Evolutionary conservation across 2,329 filamentous ascomycete species (phyloP).

Genomic region (Nemania diffusa): DNA sequence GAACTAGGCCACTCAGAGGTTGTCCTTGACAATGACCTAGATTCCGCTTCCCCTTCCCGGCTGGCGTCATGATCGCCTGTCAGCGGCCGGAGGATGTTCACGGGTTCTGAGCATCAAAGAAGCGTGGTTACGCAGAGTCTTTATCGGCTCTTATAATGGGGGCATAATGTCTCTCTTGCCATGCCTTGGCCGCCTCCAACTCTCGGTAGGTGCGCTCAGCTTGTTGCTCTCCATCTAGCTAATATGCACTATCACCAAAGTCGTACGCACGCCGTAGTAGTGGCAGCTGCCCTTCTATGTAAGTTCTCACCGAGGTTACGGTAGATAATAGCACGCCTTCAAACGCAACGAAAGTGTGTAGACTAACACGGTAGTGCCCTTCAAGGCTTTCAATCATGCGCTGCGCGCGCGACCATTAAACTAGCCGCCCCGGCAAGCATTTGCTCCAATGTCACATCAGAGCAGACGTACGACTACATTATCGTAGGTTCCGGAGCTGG

Average conservation of each 20-base stretch:
- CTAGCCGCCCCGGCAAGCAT: constrained; percentile 38
- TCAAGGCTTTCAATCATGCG: constrained; percentile 38
- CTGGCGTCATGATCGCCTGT: constrained; percentile 1
- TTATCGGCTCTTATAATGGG: constrained; percentile 31
- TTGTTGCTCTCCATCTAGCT: constrained; percentile 12
- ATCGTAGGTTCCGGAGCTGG: constrained; percentile 70
- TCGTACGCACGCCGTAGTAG: constrained; percentile 13
- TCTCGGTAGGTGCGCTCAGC: constrained; percentile 7
- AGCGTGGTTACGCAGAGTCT: neutral
- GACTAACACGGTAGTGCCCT: constrained; percentile 27
- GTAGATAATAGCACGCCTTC: neutral
- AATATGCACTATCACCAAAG: constrained; percentile 26
- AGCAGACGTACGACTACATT: constrained; percentile 66
- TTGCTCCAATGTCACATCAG: constrained; percentile 40
- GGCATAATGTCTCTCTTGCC: constrained; percentile 19
- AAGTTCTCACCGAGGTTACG: constrained; percentile 12
- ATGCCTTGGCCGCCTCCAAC: constrained; percentile 17
- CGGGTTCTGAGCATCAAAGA: neutral
- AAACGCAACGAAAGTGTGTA: neutral
- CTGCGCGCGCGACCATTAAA: constrained; percentile 39
- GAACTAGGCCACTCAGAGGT: constrained; percentile 25
- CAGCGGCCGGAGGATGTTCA: neutral
- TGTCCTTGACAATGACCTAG: constrained; percentile 18
- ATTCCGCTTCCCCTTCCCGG: constrained; percentile 34
- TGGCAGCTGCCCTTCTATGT: constrained; percentile 28